Evolutionary conservation across 805 yeast genomes (phyloP).

Genomic region (Saccharomycopsis sp.): DNA sequence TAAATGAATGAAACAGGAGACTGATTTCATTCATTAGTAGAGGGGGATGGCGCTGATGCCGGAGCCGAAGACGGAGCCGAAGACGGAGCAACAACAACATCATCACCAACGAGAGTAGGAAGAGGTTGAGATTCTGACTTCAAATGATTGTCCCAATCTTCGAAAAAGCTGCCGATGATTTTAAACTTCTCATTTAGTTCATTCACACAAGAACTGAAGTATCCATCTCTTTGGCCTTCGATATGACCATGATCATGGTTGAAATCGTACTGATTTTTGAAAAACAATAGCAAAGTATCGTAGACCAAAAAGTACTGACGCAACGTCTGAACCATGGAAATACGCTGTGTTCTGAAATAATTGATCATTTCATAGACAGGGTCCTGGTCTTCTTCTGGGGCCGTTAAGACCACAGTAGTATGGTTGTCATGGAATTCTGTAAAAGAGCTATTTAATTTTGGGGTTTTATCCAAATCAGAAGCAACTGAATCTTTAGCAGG

Average conservation of each 20-base stretch:
- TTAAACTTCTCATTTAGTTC: background rate
- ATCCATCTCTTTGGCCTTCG: background rate
- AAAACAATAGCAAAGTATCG: slow-evolving; percentile 36
- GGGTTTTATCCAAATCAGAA: background rate
- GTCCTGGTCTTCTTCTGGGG: slow-evolving; percentile 30
- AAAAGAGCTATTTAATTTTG: background rate
- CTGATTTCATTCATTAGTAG: background rate
- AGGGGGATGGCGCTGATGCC: no score
- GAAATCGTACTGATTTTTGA: background rate
- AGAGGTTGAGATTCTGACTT: no score
- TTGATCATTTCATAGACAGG: slow-evolving; percentile 57
- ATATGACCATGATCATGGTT: background rate
- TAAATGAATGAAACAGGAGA: no score
- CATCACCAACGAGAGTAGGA: no score
- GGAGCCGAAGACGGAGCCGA: no score
- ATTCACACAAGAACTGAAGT: background rate
- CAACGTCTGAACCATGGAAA: slow-evolving; percentile 79
- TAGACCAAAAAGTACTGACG: slow-evolving; percentile 72
- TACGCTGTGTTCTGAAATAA: slow-evolving; percentile 62
- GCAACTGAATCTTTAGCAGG: background rate
- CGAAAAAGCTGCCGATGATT: background rate
- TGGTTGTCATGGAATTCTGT: background rate
- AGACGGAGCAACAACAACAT: no score
- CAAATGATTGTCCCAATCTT: background rate
- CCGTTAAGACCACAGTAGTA: background rate